These are phyloP conservation scores for Dendrobium officinale DNA, from an alignment of 106 monocot genomes.

Conservation along the genomic window DNA sequence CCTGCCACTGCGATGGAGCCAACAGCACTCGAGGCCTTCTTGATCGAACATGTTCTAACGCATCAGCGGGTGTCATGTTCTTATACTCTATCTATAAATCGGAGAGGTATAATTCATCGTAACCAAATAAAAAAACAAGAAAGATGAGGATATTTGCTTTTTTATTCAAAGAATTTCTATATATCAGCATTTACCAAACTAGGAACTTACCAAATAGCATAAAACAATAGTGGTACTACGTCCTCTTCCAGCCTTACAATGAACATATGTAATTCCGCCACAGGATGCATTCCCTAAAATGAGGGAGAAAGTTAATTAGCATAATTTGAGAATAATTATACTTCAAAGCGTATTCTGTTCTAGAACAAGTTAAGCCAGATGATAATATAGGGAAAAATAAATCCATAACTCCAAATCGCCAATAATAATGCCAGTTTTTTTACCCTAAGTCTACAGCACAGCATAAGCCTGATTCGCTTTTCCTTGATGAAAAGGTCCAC, in stretches of 20 bases:
- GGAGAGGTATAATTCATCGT: not conserved
- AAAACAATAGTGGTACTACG: constrained; percentile 62
- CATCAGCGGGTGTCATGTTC: constrained; percentile 36
- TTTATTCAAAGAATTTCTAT: not conserved
- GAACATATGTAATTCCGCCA: constrained; percentile 53
- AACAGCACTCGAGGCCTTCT: constrained; percentile 40
- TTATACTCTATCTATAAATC: constrained; percentile 37
- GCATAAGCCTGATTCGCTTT: too few relatives aligned
- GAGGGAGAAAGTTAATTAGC: not conserved
- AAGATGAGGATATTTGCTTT: not conserved
- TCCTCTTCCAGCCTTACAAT: constrained; percentile 70
- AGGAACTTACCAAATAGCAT: constrained; percentile 54
- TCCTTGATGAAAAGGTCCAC: too few relatives aligned
- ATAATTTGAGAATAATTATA: too few relatives aligned
- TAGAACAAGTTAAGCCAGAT: too few relatives aligned
- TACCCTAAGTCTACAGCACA: too few relatives aligned
- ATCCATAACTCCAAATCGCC: too few relatives aligned
- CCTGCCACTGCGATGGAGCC: constrained; percentile 49
- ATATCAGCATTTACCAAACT: not conserved
- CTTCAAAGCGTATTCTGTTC: too few relatives aligned
- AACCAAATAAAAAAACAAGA: not conserved
- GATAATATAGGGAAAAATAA: too few relatives aligned
- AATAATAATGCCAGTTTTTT: too few relatives aligned
- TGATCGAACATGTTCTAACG: constrained; percentile 36
- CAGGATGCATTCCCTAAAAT: constrained; percentile 36